Percentiles rank a stretch among this genome's conserved stretches.
phyloP scores from a whole-genome alignment of 352 stramenopile genomes.

The Globisporangium okanoganense region DNA sequence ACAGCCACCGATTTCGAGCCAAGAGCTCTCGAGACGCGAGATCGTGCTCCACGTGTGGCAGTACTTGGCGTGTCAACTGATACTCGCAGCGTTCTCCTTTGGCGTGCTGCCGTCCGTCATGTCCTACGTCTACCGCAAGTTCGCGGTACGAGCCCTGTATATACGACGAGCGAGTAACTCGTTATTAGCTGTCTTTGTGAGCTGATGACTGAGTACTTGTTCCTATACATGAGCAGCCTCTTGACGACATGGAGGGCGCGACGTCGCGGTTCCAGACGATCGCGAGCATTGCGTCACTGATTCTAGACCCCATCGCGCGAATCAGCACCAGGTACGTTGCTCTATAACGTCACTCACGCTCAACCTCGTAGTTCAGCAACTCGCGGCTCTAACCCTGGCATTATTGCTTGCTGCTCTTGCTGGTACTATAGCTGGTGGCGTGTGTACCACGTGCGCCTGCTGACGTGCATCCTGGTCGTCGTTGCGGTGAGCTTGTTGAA shows the following conservation, averaged over 20 bases:
- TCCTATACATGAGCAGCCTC: conserved; percentile 19
- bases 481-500: conserved; percentile 40
- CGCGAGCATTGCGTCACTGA: conserved; percentile 45
- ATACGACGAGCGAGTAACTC: background rate
- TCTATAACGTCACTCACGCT: background rate
- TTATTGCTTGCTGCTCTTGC: too few species aligned
- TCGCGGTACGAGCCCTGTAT: conserved; percentile 32
- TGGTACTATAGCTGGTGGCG: conserved; percentile 31
- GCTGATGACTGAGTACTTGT: background rate
- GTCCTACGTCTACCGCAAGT: conserved; percentile 72
- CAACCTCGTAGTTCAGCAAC: too few species aligned
- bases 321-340: conserved; percentile 31
- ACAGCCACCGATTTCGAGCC: conserved; percentile 2
- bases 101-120: conserved; percentile 65
- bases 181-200: background rate
- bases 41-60: conserved; percentile 46
- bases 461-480: conserved; percentile 27
- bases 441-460: conserved; percentile 42
- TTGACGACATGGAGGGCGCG: conserved; percentile 25
- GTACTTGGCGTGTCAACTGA: conserved; percentile 43
- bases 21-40: conserved; percentile 14
- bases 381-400: too few species aligned
- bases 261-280: conserved; percentile 54
- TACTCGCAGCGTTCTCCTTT: conserved; percentile 60
- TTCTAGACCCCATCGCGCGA: conserved; percentile 44